These are phyloP conservation scores for Trichosporon sp. DNA, from an alignment of 1,284 basidiomycete species.

Conservation along the genomic window DNA sequence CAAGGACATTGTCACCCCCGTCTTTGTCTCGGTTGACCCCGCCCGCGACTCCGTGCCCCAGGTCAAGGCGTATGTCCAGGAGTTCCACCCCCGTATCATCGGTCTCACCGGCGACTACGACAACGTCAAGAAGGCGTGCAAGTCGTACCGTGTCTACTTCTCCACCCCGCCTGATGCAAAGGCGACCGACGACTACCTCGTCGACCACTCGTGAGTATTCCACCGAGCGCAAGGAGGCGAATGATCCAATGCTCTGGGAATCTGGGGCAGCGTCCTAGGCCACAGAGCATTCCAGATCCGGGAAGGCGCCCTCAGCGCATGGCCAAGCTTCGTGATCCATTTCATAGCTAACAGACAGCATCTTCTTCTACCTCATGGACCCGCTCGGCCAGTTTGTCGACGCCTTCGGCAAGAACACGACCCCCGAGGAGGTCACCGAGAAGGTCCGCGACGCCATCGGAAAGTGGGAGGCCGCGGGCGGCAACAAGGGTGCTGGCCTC, in stretches of 20 bases:
- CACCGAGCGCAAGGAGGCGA: no score
- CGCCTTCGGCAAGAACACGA: constrained; percentile 86
- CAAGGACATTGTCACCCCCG: constrained; percentile 68
- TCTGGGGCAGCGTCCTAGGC: no score
- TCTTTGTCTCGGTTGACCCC: constrained; percentile 96
- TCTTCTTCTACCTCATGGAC: constrained; percentile 99
- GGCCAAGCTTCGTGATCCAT: background rate
- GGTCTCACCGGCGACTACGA: constrained; percentile 87
- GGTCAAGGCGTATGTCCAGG: constrained; percentile 63
- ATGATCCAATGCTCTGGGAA: no score
- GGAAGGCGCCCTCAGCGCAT: no score
- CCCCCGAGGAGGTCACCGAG: constrained; percentile 67
- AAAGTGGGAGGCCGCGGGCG: constrained; percentile 59
- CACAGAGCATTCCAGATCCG: no score
- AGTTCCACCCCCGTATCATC: constrained; percentile 89
- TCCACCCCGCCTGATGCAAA: constrained; percentile 83
- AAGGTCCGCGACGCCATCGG: constrained; percentile 61
- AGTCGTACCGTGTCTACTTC: constrained; percentile 97
- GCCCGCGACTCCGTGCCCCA: constrained; percentile 76
- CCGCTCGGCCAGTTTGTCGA: constrained; percentile 93
- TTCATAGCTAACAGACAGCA: constrained; percentile 67
- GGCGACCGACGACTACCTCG: constrained; percentile 85
- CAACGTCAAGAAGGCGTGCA: constrained; percentile 85
- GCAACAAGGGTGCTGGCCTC: constrained; percentile 50
- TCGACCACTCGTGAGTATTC: constrained; percentile 69